Percentiles rank a stretch among this genome's conserved stretches.
Evolutionary conservation across 495 filamentous ascomycete species (phyloP).

Genomic region (Tuber borchii): DNA sequence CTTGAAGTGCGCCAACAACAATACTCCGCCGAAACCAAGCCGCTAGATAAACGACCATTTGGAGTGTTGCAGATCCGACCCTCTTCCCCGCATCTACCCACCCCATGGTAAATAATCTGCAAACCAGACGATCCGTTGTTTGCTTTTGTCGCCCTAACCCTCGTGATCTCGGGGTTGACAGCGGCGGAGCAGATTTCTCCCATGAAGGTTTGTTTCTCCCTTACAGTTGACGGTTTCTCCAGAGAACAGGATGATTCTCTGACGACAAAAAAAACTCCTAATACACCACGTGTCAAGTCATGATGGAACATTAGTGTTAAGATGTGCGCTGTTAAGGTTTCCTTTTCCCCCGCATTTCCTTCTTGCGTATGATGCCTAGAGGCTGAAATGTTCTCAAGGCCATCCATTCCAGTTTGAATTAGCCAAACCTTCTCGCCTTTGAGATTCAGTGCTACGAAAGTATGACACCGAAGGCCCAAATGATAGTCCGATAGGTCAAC

Average conservation of each 20-base stretch:
- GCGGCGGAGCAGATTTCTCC: not conserved
- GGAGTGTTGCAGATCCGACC: constrained; percentile 16
- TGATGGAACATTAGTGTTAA: not conserved
- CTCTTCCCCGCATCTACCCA: constrained; percentile 36
- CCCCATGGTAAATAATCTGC: constrained; percentile 21
- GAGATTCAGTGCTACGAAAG: not conserved
- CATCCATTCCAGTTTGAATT: not conserved
- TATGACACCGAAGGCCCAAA: not conserved
- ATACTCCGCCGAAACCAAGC: not conserved
- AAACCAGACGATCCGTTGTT: constrained; percentile 34
- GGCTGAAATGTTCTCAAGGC: not conserved
- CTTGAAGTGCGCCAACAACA: not conserved
- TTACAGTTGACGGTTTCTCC: not conserved
- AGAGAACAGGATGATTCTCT: not conserved
- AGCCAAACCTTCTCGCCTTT: not conserved
- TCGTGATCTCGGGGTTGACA: constrained; percentile 23
- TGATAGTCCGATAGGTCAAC: not conserved
- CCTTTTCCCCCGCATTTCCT: not conserved
- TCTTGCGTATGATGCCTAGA: not conserved
- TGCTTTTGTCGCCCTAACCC: constrained; percentile 19
- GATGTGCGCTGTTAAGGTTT: not conserved
- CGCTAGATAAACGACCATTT: not conserved
- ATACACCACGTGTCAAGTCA: not conserved
- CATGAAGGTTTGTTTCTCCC: not conserved
- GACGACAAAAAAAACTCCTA: not conserved